Percentiles rank a stretch among this genome's conserved stretches.
Evolutionary conservation across 495 filamentous ascomycete species (phyloP).

Genomic region (Hypomontagnella monticulosa): DNA sequence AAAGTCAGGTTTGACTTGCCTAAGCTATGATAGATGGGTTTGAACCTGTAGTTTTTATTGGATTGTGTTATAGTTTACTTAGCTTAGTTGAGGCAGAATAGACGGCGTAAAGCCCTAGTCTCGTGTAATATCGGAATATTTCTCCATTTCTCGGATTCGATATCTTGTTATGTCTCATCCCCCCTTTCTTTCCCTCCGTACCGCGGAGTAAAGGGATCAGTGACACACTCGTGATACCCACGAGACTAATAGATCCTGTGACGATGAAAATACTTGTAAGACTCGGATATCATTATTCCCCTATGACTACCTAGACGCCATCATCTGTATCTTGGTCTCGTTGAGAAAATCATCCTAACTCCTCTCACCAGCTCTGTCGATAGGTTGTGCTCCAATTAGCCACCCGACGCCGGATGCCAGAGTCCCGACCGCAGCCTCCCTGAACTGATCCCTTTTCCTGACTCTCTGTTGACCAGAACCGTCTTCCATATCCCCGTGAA

Average conservation of each 20-base stretch:
- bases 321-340: neutral
- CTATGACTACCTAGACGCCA: neutral
- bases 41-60: too few species aligned
- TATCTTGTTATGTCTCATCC: neutral
- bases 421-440: slow-evolving; percentile 75
- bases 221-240: neutral
- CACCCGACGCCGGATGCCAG: slow-evolving; percentile 86
- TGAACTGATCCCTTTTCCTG: slow-evolving; percentile 82
- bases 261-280: neutral
- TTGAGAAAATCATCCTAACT: neutral
- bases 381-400: slow-evolving; percentile 74
- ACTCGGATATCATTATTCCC: slow-evolving; percentile 2
- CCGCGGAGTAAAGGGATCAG: neutral
- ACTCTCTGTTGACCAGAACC: slow-evolving; percentile 57
- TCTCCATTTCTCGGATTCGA: too few species aligned
- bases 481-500: slow-evolving; percentile 47
- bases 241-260: neutral
- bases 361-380: slow-evolving; percentile 37
- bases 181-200: neutral
- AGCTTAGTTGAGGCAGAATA: too few species aligned
- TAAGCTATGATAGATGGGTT: too few species aligned
- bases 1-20: too few species aligned
- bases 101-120: too few species aligned
- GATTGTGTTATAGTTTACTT: too few species aligned
- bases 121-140: too few species aligned